Base-by-base conservation (phyloP, 2,329 filamentous ascomycete species). In the Fusarium brachygibbosum region DNA sequence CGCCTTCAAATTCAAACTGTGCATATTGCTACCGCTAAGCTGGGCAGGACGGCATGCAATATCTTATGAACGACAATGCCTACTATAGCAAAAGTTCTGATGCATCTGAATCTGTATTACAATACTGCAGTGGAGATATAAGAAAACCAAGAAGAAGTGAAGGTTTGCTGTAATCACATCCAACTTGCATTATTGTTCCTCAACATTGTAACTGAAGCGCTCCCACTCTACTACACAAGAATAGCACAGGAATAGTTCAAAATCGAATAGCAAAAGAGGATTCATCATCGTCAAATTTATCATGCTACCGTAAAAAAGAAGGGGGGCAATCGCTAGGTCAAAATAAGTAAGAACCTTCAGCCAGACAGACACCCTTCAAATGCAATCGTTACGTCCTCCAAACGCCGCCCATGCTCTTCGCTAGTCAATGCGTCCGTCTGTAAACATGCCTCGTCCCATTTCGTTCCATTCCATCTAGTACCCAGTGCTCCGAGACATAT, bases 351-450 rank as follows among this genome's bases (percentile, higher is more conserved):
- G 46, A 74, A 68, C 49, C 61, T 49, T 66, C 50, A 68, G 23
- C 21, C 46, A 61, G 54, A 72, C 46, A 61, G 54, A 72, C 58
- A 74, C 69, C 69, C 68, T 55, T 52, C 66, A 70, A 74, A 75
- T 75, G 72, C 67, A 70, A 67, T 70, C 65, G 66, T 75, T 75
- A 74, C 72, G 71, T 76, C 75, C 72, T 76, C 74, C 72, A 77
- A 80, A 80, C 79, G 79, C 79, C 79, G 70, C 72, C 68, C 69
- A 77, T 79, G 76, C 76, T 76, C 67, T 69, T 76, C 77, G 75
- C 76, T 75, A 76, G 71, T 76, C 74, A 76, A 75, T 75, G 76
- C 75, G 76, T 74, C 75, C 76, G 68, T 75, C 75, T 71, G 74
- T 76, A 75, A 74, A 74, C 72, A 75, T 77, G 75, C 74, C 55